These are phyloP conservation scores for Alternaria sp. DNA, from an alignment of 2,329 filamentous ascomycete species.

Conservation along the genomic window DNA sequence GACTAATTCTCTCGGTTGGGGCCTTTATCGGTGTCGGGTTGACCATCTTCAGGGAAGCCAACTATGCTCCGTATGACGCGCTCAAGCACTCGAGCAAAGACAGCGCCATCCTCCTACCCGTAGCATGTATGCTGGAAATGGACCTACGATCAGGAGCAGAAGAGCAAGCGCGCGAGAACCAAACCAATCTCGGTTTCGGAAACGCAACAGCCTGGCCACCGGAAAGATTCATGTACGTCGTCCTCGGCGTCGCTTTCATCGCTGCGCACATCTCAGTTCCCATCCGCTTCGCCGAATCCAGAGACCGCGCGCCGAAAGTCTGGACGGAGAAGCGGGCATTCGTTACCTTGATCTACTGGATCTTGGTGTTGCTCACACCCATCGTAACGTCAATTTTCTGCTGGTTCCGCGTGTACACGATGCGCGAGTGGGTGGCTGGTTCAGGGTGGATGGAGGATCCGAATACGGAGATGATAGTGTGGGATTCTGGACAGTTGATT, in stretches of 20 bases:
- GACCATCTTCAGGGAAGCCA: not conserved
- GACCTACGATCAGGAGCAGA: not conserved
- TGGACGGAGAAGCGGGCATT: not conserved
- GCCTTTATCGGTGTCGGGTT: not conserved
- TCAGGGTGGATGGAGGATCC: not conserved
- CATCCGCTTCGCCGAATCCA: not conserved
- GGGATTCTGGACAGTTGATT: not conserved
- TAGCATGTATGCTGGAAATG: not conserved
- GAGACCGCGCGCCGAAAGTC: not conserved
- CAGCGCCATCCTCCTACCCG: not conserved
- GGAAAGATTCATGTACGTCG: not conserved
- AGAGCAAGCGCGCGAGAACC: not conserved
- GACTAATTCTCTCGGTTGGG: not conserved
- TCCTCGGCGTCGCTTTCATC: not conserved
- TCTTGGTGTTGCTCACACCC: not conserved
- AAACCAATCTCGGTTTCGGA: not conserved
- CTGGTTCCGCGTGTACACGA: not conserved
- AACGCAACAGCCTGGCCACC: not conserved
- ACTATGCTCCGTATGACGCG: not conserved
- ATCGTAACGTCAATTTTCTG: not conserved
- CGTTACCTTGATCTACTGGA: not conserved
- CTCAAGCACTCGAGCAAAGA: not conserved
- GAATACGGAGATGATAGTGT: not conserved
- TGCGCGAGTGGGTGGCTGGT: not conserved
- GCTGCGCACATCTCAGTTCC: not conserved